A percentile compares a stretch with the other conserved stretches of the same genome.
Conservation (phyloP, 768 basidiomycete species). For the Mycena alexandri region DNA sequence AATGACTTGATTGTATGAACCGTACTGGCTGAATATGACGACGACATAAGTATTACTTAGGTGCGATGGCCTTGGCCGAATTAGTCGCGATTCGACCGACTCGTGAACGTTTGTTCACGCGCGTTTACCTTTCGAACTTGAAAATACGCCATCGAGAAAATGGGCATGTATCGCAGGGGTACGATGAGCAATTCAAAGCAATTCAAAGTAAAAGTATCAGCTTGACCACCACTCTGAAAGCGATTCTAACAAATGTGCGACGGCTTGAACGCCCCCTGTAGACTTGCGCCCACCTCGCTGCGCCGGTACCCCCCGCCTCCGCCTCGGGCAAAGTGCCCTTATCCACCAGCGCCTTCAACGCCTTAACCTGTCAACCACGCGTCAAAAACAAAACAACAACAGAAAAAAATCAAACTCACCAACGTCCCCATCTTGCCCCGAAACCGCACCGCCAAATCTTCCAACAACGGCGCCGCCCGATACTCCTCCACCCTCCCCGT, state of each 20-base stretch:
- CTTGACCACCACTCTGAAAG: slow-evolving; percentile 35
- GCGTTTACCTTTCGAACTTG: too few species aligned
- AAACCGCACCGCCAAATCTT: slow-evolving; percentile 67
- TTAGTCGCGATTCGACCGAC: too few species aligned
- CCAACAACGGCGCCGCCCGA: slow-evolving; percentile 68
- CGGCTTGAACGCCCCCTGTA: slow-evolving; percentile 29
- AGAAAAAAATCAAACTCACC: slow-evolving; percentile 56
- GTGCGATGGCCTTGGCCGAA: too few species aligned
- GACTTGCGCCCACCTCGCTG: slow-evolving; percentile 7
- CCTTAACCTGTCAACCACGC: slow-evolving; percentile 58
- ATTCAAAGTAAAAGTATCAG: neutral
- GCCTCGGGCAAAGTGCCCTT: slow-evolving; percentile 47
- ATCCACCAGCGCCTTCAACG: slow-evolving; percentile 68
- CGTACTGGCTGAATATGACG: too few species aligned
- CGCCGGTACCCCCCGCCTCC: neutral
- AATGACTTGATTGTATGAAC: too few species aligned
- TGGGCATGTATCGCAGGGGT: too few species aligned
- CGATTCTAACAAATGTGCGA: slow-evolving; percentile 30
- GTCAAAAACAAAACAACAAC: neutral
- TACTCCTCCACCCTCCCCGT: slow-evolving; percentile 71
- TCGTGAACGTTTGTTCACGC: too few species aligned
- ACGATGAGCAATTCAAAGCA: too few species aligned
- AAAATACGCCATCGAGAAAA: too few species aligned
- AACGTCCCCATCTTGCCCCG: slow-evolving; percentile 66
- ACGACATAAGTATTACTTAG: too few species aligned